Percentiles rank a stretch among this genome's conserved stretches.
These are phyloP conservation scores for Corniculantispora saksenae DNA, from an alignment of 2,329 filamentous ascomycete species.

Conservation along the genomic window DNA sequence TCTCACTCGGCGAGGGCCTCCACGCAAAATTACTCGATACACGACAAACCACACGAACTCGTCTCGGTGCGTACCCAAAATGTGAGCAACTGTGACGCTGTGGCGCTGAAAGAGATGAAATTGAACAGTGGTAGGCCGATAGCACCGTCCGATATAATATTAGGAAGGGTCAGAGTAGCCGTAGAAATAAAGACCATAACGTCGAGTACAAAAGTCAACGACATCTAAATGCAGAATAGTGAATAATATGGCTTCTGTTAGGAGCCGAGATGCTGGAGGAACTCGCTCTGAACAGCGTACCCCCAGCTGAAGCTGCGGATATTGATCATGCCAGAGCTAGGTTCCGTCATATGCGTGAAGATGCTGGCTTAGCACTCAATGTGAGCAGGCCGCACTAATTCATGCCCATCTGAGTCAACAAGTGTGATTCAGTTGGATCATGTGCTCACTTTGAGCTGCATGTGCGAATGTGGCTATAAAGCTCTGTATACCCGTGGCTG, in stretches of 20 bases:
- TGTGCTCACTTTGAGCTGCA: too few species aligned
- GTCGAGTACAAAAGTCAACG: conserved; percentile 52
- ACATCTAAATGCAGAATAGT: conserved; percentile 54
- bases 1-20: neutral
- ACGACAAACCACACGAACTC: neutral
- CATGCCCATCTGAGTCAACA: too few species aligned
- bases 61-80: conserved; percentile 9
- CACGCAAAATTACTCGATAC: neutral
- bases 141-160: conserved; percentile 1
- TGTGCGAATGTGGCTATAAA: too few species aligned
- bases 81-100: neutral
- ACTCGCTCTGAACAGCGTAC: conserved; percentile 41
- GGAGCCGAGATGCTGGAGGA: conserved; percentile 47
- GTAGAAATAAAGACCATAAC: conserved; percentile 46
- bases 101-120: conserved; percentile 29
- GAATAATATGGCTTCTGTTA: conserved; percentile 58
- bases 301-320: conserved; percentile 58
- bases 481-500: too few species aligned
- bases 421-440: too few species aligned
- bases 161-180: conserved; percentile 33
- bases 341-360: conserved; percentile 43
- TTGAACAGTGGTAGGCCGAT: conserved; percentile 23
- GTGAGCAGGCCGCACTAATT: too few species aligned
- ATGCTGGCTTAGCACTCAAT: too few species aligned
- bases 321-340: conserved; percentile 45